Percentiles rank a stretch among this genome's conserved stretches.
These are phyloP conservation scores for Mycena capillaripes DNA, from an alignment of 768 basidiomycete species.

Conservation along the genomic window DNA sequence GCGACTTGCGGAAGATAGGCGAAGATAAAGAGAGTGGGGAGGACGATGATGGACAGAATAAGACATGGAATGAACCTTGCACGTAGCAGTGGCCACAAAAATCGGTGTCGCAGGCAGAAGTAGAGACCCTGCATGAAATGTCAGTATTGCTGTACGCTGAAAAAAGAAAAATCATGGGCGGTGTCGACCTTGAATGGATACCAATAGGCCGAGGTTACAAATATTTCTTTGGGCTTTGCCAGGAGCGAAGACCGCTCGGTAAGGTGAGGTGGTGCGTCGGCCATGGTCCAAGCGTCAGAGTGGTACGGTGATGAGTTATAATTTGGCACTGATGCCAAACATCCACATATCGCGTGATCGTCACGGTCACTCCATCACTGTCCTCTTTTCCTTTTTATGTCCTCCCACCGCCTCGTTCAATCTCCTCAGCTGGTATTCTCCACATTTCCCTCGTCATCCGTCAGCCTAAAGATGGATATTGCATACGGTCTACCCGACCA, in stretches of 20 bases:
- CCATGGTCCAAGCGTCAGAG: conserved; percentile 24
- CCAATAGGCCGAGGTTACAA: conserved; percentile 27
- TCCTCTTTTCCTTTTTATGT: neutral
- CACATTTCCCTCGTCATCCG: too few relatives aligned
- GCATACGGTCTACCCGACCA: too few relatives aligned
- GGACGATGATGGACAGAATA: conserved; percentile 42
- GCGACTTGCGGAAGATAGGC: conserved; percentile 70
- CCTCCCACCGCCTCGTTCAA: neutral
- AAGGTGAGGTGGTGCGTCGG: neutral
- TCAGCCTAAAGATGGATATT: too few relatives aligned
- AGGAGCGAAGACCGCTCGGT: conserved; percentile 26
- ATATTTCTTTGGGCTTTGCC: conserved; percentile 26
- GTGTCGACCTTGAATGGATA: conserved; percentile 31
- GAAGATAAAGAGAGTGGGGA: conserved; percentile 54
- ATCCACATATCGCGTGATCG: neutral
- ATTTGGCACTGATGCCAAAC: conserved; percentile 14
- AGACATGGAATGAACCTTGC: conserved; percentile 34
- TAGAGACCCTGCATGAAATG: conserved; percentile 25
- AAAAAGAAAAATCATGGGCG: neutral
- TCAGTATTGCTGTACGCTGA: neutral
- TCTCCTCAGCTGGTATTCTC: neutral
- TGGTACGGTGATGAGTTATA: conserved; percentile 23
- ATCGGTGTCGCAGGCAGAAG: conserved; percentile 32
- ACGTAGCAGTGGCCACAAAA: conserved; percentile 31
- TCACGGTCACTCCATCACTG: conserved; percentile 3